Evolutionary conservation across 164 flowering plant species (phyloP).

Genomic region (Cinnamomum chago): DNA sequence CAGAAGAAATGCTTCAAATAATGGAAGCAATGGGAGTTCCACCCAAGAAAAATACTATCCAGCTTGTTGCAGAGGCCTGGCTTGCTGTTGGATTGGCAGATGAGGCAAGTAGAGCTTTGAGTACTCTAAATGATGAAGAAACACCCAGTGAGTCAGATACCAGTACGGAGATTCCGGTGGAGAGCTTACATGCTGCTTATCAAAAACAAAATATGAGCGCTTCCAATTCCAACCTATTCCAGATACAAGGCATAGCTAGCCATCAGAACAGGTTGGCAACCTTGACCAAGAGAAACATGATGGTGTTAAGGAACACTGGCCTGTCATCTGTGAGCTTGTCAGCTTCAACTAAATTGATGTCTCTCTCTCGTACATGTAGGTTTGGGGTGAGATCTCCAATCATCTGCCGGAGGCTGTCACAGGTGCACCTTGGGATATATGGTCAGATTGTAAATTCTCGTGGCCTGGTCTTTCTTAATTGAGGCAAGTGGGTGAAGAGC

Average conservation of each 20-base stretch:
- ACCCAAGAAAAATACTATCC: slow-evolving; percentile 50
- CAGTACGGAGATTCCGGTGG: slow-evolving; percentile 11
- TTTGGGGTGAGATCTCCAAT: slow-evolving; percentile 27
- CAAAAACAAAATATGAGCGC: slow-evolving; percentile 24
- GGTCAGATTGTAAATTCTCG: slow-evolving; percentile 27
- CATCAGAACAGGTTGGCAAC: slow-evolving; percentile 21
- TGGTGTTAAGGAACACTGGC: slow-evolving; percentile 25
- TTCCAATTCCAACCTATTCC: slow-evolving; percentile 21
- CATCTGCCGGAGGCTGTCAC: slow-evolving; percentile 28
- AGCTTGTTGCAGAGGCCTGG: slow-evolving; percentile 76
- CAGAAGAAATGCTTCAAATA: slow-evolving; percentile 63
- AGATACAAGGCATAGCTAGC: slow-evolving; percentile 14
- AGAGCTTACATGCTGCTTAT: slow-evolving; percentile 17
- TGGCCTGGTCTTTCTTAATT: slow-evolving; percentile 31
- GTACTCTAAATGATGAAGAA: slow-evolving; percentile 14
- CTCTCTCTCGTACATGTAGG: slow-evolving; percentile 23
- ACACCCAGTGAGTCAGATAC: background rate
- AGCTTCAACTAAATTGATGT: slow-evolving; percentile 28
- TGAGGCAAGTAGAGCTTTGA: slow-evolving; percentile 49
- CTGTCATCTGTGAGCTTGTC: slow-evolving; percentile 23
- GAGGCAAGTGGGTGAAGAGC: background rate
- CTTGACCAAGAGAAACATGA: slow-evolving; percentile 23
- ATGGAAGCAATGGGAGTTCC: slow-evolving; percentile 51
- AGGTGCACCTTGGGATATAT: slow-evolving; percentile 22
- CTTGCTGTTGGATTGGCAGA: slow-evolving; percentile 44